Base-by-base conservation (phyloP, 2,329 filamentous ascomycete species). In the Tolypocladium inflatum region DNA sequence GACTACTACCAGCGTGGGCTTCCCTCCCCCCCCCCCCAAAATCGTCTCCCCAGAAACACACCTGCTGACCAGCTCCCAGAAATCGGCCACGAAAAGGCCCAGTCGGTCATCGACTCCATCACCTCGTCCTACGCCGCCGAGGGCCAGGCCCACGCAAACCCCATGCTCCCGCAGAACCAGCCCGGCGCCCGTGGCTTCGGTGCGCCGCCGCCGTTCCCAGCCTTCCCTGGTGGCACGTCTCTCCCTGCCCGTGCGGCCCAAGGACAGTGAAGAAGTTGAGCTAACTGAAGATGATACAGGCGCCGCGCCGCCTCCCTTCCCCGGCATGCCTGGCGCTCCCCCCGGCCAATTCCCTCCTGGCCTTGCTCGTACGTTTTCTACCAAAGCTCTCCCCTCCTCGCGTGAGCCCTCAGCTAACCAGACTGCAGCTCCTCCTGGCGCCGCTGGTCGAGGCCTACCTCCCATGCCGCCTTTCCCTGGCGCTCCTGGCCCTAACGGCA, bases 61-160 rank as follows among this genome's bases (percentile, higher is more conserved):
- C 43, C 17, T 21, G n/a, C 23, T 58, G 41, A 35, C 37, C 30
- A 23, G 17, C 43, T 45, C 41, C n/a, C 59, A 93, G 90, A 97
- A 78, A 97, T 99, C 73, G 94, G 93, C 54, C 93, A 97, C 75
- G 94, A 97, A 77, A 96, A 97, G 78, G 93, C 94, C 60, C 94
- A 99, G 76, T 94, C 89, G 55, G 94, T 99, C 66, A 99, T 99
- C 72, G 94, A 99, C 78, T 93, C 89, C 66, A 99, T 99, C 75
- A 97, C 94, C 48, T 90, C 87, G 50, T 96, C 92, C 43, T 97
- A 99, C 77, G 90, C 90, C 63, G 91, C 91, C 65, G 94, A 96
- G 77, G 94, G 94, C 67, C 91, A 97, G 73, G 86, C 88, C 63
- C 85, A 86, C 68, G 85, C 85, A 61, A 97, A 96, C 73, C 92